phyloP scores from a whole-genome alignment of 768 basidiomycete species.

The Leccinum disarticulatum region DNA sequence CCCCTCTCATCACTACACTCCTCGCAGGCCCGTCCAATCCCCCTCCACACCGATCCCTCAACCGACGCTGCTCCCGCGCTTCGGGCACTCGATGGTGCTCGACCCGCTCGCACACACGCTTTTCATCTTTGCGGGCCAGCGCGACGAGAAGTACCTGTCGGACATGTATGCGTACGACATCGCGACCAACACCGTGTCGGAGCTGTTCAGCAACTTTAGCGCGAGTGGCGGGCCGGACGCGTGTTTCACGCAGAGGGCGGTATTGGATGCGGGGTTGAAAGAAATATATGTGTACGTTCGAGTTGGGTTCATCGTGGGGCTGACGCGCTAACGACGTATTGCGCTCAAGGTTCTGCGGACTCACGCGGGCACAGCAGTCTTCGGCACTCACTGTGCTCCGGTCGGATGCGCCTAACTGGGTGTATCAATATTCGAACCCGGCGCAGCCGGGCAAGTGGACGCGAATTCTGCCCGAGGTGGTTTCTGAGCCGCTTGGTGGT shows the following conservation, averaged over 20 bases:
- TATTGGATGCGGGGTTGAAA: conserved; percentile 57
- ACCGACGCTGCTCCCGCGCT: conserved; percentile 56
- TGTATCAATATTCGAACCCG: conserved; percentile 56
- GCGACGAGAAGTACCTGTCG: conserved; percentile 61
- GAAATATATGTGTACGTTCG: conserved; percentile 68
- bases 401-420: conserved; percentile 59
- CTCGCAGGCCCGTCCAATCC: conserved; percentile 24
- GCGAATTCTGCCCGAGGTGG: conserved; percentile 46
- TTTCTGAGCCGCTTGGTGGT: background rate
- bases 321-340: background rate
- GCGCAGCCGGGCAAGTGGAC: conserved; percentile 65
- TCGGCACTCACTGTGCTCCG: conserved; percentile 43
- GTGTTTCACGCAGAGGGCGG: conserved; percentile 73
- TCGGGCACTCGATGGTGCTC: conserved; percentile 81
- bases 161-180: conserved; percentile 80
- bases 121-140: conserved; percentile 75
- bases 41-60: conserved; percentile 28
- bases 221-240: conserved; percentile 64
- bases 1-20: background rate
- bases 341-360: conserved; percentile 55
- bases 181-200: conserved; percentile 51
- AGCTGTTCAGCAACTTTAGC: conserved; percentile 64
- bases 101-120: conserved; percentile 58
- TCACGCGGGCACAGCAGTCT: conserved; percentile 42
- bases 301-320: background rate